Conservation (phyloP, 441 rosid genomes). For the Dalechampia spathulata region DNA sequence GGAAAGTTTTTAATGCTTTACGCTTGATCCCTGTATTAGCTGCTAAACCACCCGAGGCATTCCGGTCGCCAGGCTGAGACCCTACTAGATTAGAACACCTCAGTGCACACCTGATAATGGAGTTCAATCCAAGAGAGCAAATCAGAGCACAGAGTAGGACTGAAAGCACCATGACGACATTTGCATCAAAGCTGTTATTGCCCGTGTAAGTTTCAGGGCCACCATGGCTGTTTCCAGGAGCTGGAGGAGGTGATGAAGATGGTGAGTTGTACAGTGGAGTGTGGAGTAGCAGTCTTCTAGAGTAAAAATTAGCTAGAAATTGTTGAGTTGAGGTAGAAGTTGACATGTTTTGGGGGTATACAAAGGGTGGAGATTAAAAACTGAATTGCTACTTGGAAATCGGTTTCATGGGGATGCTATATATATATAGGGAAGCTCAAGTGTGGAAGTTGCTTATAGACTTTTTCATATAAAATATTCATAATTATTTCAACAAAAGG, state of each 20-base stretch:
- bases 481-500: no score
- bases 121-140: slow-evolving; percentile 64
- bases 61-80: slow-evolving; percentile 14
- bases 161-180: slow-evolving; percentile 65
- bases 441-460: no score
- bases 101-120: slow-evolving; percentile 56
- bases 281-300: slow-evolving; percentile 55
- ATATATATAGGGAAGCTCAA: slow-evolving; percentile 13
- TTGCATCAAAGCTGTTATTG: slow-evolving; percentile 52
- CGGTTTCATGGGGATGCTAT: slow-evolving; percentile 26
- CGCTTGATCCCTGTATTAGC: slow-evolving; percentile 57
- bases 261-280: slow-evolving; percentile 27
- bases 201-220: slow-evolving; percentile 21
- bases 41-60: slow-evolving; percentile 29
- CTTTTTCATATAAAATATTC: no score
- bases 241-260: slow-evolving; percentile 31
- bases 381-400: slow-evolving; percentile 18
- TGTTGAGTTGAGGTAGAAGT: slow-evolving; percentile 23
- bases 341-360: slow-evolving; percentile 29
- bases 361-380: no score
- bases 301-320: slow-evolving; percentile 42
- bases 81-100: slow-evolving; percentile 51
- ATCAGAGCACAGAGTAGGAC: slow-evolving; percentile 69
- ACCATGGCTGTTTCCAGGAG: slow-evolving; percentile 18
- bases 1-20: slow-evolving; percentile 65